Conservation (phyloP, 306 rosid species). For the Cucurbita argyrosperma region DNA sequence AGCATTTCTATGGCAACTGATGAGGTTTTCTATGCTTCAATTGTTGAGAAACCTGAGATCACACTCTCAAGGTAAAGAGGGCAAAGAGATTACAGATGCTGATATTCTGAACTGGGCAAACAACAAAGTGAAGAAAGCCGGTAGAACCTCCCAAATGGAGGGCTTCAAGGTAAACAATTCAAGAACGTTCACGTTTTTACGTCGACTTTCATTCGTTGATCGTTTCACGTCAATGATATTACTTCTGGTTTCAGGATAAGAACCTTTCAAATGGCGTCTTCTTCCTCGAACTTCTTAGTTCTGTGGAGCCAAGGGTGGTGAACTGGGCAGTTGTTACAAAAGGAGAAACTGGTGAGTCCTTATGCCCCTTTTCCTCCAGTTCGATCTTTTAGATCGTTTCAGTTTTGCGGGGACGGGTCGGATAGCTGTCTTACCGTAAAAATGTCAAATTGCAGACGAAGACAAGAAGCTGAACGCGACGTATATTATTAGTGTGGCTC, state of each 20-base stretch:
- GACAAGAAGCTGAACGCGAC: conserved; percentile 96
- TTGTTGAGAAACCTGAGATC: conserved; percentile 87
- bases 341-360: conserved; percentile 78
- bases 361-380: background rate
- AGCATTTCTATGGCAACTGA: conserved; percentile 95
- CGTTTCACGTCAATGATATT: conserved; percentile 1
- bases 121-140: conserved; percentile 65
- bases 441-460: conserved; percentile 49
- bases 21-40: conserved; percentile 95
- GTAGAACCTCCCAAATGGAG: conserved; percentile 71
- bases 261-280: conserved; percentile 75
- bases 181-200: background rate
- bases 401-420: background rate
- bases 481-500: conserved; percentile 91
- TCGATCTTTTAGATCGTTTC: background rate
- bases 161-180: conserved; percentile 73
- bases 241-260: conserved; percentile 51
- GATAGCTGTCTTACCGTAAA: background rate
- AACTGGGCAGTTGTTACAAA: conserved; percentile 92
- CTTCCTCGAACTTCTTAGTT: conserved; percentile 91
- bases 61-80: conserved; percentile 65
- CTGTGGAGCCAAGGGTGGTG: conserved; percentile 97
- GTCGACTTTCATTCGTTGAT: background rate
- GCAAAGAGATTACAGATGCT: conserved; percentile 80
- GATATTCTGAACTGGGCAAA: conserved; percentile 92